Evolutionary conservation across 2,329 filamentous ascomycete genomes (phyloP).

Genomic region (Cadophora sp.): DNA sequence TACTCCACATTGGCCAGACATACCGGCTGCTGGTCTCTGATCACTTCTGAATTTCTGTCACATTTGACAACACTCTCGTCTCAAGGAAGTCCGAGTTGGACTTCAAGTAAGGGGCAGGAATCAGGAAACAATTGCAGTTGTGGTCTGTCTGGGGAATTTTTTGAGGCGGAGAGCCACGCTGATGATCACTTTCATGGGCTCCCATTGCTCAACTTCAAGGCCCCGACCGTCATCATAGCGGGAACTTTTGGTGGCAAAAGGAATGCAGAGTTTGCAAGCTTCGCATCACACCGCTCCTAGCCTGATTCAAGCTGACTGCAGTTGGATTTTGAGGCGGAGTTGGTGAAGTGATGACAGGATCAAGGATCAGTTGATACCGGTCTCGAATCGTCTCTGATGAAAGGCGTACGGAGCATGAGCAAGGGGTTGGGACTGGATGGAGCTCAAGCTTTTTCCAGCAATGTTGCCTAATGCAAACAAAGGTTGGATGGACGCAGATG

Average conservation of each 20-base stretch:
- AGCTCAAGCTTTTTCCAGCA: slow-evolving; percentile 20
- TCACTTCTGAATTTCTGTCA: slow-evolving; percentile 33
- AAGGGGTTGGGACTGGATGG: slow-evolving; percentile 30
- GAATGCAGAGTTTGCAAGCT: slow-evolving; percentile 33
- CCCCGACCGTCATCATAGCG: slow-evolving; percentile 23
- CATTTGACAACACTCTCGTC: slow-evolving; percentile 23
- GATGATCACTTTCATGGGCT: slow-evolving; percentile 20
- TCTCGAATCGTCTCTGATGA: slow-evolving; percentile 19
- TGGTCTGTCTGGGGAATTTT: slow-evolving; percentile 18
- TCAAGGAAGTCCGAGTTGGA: slow-evolving; percentile 15
- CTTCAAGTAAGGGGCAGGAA: slow-evolving; percentile 21
- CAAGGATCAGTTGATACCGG: slow-evolving; percentile 28
- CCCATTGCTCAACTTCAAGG: slow-evolving; percentile 30
- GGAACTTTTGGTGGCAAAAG: slow-evolving; percentile 36
- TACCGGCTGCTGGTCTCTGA: slow-evolving; percentile 35
- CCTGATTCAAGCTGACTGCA: slow-evolving; percentile 28
- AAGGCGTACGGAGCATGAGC: slow-evolving; percentile 8
- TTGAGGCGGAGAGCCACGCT: slow-evolving; percentile 17
- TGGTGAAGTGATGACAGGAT: slow-evolving; percentile 31
- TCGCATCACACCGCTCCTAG: slow-evolving; percentile 33
- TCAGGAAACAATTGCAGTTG: slow-evolving; percentile 18
- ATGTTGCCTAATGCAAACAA: slow-evolving; percentile 34
- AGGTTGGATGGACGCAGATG: slow-evolving; percentile 34
- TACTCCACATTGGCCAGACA: slow-evolving; percentile 32
- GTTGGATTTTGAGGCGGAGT: slow-evolving; percentile 33